Evolutionary conservation across 305 asterid genomes (phyloP), one percentile per base, ranked within the genome.

Genomic region (Fraxinus greggii): DNA sequence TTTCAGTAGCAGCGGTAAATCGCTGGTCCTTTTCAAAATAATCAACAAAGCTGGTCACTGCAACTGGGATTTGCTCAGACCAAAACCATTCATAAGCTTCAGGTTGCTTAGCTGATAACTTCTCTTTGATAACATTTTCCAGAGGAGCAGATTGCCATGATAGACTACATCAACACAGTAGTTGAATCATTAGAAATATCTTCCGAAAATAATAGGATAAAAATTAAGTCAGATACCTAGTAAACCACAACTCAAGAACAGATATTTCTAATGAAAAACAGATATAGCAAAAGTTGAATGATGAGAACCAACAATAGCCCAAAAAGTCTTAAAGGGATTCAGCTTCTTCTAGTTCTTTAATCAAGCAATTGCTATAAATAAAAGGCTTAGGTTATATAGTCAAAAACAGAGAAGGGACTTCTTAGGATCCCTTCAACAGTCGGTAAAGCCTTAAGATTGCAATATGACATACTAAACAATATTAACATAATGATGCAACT

Each of bases 41-140:
- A 86, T 92, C 90, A 76, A 93, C 88, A 80, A 92, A 97, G 86
- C 89, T 92, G 77, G 92, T 84, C 79, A 92, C 93, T 81, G 86
- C 94, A 32, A 87, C 87, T 35, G 98, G 98, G 81, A 93, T 87
- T 91, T 92, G 97, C 88, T 93, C 93, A 74, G 96, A 90, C 96
- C 97, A 94, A 86, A 94, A 95, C 97, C 98, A 95, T 61, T 95
- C 97, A 84, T 80, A 89, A 78, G 86, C 89, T 83, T 89, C 96
- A 84, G 98, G 97, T 74, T 87, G 95, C 88, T 92, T 92, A 79
- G 92, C 88, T 81, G 88, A 88, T 84, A 97, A 85, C 89, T 91
- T 92, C 17, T 95, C 97, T 82, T 88, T 90, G 75, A 94, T 95
- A 81, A 88, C 88, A 83, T 86, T 87, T 91, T 97, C 99, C 92